These are phyloP conservation scores for Colletotrichum filicis DNA, from an alignment of 2,329 filamentous ascomycete genomes.

Conservation along the genomic window DNA sequence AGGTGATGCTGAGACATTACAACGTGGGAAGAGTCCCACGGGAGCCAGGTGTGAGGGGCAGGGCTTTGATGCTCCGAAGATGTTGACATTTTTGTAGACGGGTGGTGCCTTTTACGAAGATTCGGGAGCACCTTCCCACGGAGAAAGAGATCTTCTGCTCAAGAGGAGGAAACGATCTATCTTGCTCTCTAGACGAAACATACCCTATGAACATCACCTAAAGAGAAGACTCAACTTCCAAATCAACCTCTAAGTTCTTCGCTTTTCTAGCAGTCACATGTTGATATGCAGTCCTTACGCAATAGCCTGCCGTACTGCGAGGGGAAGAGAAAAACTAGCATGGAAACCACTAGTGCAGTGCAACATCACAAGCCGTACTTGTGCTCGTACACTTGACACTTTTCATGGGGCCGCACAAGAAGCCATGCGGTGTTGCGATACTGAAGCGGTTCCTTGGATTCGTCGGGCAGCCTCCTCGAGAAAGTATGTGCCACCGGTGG, in stretches of 20 bases:
- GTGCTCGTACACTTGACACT: background rate
- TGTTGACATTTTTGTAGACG: background rate
- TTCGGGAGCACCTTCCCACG: background rate
- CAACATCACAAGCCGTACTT: background rate
- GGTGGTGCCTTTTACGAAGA: background rate
- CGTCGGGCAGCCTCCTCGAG: background rate
- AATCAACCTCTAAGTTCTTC: background rate
- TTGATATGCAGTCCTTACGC: background rate
- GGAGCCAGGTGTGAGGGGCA: background rate
- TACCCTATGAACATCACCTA: too few species aligned
- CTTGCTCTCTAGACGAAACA: too few species aligned
- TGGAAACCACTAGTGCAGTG: background rate
- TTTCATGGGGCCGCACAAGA: background rate
- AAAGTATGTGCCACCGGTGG: slow-evolving; percentile 18
- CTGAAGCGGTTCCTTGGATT: background rate
- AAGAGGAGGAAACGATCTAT: background rate
- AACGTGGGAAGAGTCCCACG: background rate
- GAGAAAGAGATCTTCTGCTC: background rate
- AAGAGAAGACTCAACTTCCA: background rate
- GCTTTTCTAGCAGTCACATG: background rate
- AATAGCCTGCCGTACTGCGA: background rate
- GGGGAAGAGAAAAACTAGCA: background rate
- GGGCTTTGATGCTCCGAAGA: background rate
- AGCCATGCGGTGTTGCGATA: slow-evolving; percentile 6
- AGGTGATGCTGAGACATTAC: background rate